A percentile compares a stretch with the other conserved stretches of the same genome.
phyloP scores from a whole-genome alignment of 2,329 filamentous ascomycete genomes.

The Lasiodiplodia citricola region DNA sequence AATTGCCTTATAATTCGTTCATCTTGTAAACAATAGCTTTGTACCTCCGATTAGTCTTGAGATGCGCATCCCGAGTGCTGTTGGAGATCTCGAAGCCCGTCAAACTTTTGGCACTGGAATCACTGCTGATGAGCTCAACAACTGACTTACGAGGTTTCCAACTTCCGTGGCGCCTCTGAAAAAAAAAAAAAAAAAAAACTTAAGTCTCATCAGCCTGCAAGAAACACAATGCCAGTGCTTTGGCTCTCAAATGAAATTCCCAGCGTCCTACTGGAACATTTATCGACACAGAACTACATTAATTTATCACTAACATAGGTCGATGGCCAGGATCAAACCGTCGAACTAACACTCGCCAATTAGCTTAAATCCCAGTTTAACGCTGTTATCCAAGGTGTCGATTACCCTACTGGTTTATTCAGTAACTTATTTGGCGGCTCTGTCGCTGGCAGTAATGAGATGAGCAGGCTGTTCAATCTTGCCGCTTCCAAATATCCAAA shows the following conservation, averaged over 20 bases:
- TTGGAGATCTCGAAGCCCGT: not conserved
- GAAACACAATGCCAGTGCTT: not conserved
- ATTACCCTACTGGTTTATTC: conserved; percentile 43
- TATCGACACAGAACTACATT: not conserved
- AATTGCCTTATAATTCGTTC: not conserved
- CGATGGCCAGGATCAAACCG: conserved; percentile 30
- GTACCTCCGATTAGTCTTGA: not conserved
- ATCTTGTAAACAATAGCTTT: not conserved
- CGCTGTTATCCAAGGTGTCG: conserved; percentile 42
- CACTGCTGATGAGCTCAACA: conserved; percentile 1
- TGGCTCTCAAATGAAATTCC: not conserved
- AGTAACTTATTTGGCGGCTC: conserved; percentile 45
- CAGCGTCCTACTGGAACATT: not conserved
- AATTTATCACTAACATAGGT: not conserved
- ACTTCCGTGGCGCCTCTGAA: no score
- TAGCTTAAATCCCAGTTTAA: conserved; percentile 35
- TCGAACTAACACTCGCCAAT: conserved; percentile 33
- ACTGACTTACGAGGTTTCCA: conserved; percentile 35
- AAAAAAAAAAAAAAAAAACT: no score
- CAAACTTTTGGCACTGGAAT: not conserved
- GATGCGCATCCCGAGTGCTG: not conserved
- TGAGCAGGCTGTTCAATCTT: conserved; percentile 42
- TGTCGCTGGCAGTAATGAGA: conserved; percentile 39
- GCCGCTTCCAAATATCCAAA: conserved; percentile 46
- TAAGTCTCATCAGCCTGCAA: not conserved